These are phyloP conservation scores for Irpex sp. DNA, from an alignment of 1,284 basidiomycete genomes.

Conservation along the genomic window DNA sequence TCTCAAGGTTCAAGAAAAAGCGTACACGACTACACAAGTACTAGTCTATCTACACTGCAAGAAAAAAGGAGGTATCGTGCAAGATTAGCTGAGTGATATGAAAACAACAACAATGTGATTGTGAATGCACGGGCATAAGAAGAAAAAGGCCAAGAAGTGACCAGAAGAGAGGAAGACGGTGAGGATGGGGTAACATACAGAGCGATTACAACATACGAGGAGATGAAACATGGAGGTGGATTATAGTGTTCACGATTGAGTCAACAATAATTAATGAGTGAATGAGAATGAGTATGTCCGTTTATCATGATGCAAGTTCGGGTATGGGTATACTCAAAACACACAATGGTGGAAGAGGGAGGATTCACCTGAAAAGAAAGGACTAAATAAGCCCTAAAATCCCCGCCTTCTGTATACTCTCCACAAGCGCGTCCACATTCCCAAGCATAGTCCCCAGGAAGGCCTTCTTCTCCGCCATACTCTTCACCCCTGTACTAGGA, in stretches of 20 bases:
- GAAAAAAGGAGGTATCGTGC: neutral
- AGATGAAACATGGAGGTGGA: neutral
- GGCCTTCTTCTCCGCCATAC: slow-evolving; percentile 83
- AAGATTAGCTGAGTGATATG: neutral
- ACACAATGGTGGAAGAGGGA: too few species aligned
- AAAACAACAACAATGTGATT: neutral
- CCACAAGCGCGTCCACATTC: slow-evolving; percentile 85
- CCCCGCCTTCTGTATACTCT: slow-evolving; percentile 78
- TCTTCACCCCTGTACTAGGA: slow-evolving; percentile 35
- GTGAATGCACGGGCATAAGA: neutral
- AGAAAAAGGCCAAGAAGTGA: neutral
- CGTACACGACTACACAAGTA: neutral
- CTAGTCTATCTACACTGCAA: neutral
- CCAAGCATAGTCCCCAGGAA: slow-evolving; percentile 77
- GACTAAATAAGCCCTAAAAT: slow-evolving; percentile 61
- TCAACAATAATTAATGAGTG: neutral
- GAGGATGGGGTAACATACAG: too few species aligned
- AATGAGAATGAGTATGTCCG: neutral
- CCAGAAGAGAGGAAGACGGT: too few species aligned
- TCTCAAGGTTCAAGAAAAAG: neutral
- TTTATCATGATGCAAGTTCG: neutral
- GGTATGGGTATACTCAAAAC: too few species aligned
- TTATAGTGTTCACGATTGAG: too few species aligned
- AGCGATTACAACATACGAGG: neutral
- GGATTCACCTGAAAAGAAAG: neutral